These are phyloP conservation scores for Aurifilum marmelostoma DNA, from an alignment of 2,329 filamentous ascomycete genomes.

Conservation along the genomic window DNA sequence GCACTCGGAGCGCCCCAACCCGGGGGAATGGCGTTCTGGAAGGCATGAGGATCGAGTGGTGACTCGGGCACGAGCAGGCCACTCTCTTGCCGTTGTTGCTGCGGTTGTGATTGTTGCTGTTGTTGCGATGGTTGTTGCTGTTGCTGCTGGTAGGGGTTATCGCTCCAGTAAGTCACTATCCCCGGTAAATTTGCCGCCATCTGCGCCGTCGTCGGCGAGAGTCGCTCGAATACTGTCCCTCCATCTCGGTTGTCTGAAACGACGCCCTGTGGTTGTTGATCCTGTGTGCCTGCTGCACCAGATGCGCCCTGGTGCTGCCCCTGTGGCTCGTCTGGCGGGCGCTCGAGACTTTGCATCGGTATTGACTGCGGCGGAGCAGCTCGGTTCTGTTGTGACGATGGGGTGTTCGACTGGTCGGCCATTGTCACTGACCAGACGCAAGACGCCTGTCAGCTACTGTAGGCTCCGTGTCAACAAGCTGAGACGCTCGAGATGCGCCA, in stretches of 20 bases:
- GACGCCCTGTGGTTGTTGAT: background rate
- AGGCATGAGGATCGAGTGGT: slow-evolving; percentile 55
- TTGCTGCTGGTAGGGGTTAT: slow-evolving; percentile 47
- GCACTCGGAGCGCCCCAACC: slow-evolving; percentile 38
- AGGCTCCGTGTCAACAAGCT: background rate
- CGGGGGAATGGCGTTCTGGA: slow-evolving; percentile 60
- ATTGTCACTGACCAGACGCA: slow-evolving; percentile 17
- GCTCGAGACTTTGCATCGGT: slow-evolving; percentile 29
- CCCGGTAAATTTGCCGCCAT: slow-evolving; percentile 45
- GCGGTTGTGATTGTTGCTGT: slow-evolving; percentile 7
- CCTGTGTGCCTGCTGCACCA: slow-evolving; percentile 11
- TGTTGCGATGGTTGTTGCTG: slow-evolving; percentile 30
- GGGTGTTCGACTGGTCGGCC: slow-evolving; percentile 25
- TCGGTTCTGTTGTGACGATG: slow-evolving; percentile 17
- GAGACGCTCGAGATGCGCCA: slow-evolving; percentile 21
- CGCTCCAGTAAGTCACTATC: slow-evolving; percentile 56
- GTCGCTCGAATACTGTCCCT: slow-evolving; percentile 28
- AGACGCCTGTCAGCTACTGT: background rate
- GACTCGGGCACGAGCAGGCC: slow-evolving; percentile 47
- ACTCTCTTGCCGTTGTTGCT: slow-evolving; percentile 26
- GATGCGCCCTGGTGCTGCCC: slow-evolving; percentile 11
- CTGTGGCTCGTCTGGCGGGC: slow-evolving; percentile 21
- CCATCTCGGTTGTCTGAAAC: slow-evolving; percentile 15
- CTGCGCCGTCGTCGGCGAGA: slow-evolving; percentile 34
- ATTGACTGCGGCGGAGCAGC: slow-evolving; percentile 19